Evolutionary conservation across 2,329 filamentous ascomycete genomes (phyloP).

Genomic region (Talaromyces rugulosus): DNA sequence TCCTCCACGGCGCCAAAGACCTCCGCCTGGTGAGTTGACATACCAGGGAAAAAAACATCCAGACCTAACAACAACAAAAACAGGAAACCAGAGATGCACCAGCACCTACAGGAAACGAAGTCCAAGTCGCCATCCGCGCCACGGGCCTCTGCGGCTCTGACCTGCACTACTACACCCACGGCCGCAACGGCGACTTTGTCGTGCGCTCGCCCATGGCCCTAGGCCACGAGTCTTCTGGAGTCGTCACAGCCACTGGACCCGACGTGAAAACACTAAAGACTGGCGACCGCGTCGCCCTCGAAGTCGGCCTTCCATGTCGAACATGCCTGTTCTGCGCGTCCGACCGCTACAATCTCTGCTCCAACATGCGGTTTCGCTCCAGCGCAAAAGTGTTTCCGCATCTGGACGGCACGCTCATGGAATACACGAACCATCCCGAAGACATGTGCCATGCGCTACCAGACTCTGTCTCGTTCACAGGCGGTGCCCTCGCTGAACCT

Average conservation of each 20-base stretch:
- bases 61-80: background rate
- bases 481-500: slow-evolving; percentile 58
- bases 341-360: slow-evolving; percentile 61
- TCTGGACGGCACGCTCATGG: slow-evolving; percentile 61
- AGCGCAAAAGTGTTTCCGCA: slow-evolving; percentile 60
- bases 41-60: background rate
- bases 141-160: slow-evolving; percentile 70
- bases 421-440: slow-evolving; percentile 58
- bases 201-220: slow-evolving; percentile 78
- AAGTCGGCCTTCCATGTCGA: slow-evolving; percentile 84
- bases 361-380: slow-evolving; percentile 54
- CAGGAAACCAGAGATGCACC: slow-evolving; percentile 52
- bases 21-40: slow-evolving; percentile 50
- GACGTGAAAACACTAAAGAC: slow-evolving; percentile 58
- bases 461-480: slow-evolving; percentile 47
- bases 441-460: slow-evolving; percentile 58
- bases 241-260: slow-evolving; percentile 66
- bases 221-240: slow-evolving; percentile 73
- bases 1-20: slow-evolving; percentile 59
- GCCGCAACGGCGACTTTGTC: slow-evolving; percentile 80
- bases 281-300: slow-evolving; percentile 85
- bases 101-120: slow-evolving; percentile 49
- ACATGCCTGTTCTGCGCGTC: slow-evolving; percentile 52
- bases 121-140: slow-evolving; percentile 61
- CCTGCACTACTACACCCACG: slow-evolving; percentile 81